A percentile compares a stretch with the other conserved stretches of the same genome.
These are phyloP conservation scores for Ganoderma lucidum DNA, from an alignment of 1,284 basidiomycete genomes.

Conservation along the genomic window DNA sequence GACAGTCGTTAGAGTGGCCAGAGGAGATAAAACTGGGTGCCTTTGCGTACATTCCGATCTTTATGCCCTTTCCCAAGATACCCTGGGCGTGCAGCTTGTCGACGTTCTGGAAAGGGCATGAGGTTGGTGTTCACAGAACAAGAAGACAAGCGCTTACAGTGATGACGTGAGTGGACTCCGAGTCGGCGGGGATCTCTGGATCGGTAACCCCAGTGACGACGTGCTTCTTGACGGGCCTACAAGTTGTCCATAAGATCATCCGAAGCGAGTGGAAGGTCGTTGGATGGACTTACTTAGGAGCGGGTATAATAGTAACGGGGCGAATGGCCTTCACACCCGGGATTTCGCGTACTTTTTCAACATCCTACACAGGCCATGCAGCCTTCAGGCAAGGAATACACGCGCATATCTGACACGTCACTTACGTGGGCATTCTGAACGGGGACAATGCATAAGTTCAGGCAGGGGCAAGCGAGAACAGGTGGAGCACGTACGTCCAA, in stretches of 20 bases:
- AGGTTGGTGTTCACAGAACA: neutral
- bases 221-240: conserved; percentile 41
- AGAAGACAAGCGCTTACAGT: conserved; percentile 36
- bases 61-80: conserved; percentile 57
- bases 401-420: too few species aligned
- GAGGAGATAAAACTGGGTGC: neutral
- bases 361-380: conserved; percentile 30
- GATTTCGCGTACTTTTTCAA: conserved; percentile 35
- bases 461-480: neutral
- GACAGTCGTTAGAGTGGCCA: neutral
- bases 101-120: conserved; percentile 42
- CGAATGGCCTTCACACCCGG: conserved; percentile 42
- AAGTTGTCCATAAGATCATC: conserved; percentile 1
- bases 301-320: conserved; percentile 39
- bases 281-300: conserved; percentile 36
- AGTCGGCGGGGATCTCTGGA: conserved; percentile 43
- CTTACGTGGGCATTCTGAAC: conserved; percentile 23
- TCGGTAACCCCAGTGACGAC: conserved; percentile 44
- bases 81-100: conserved; percentile 60
- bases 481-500: conserved; percentile 38
- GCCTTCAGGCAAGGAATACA: neutral
- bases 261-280: neutral
- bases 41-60: conserved; percentile 53
- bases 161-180: conserved; percentile 45
- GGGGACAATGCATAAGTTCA: neutral